A percentile compares a stretch with the other conserved stretches of the same genome.
Evolutionary conservation across 805 yeast species (phyloP).

Genomic region (Suhomyces sp.): DNA sequence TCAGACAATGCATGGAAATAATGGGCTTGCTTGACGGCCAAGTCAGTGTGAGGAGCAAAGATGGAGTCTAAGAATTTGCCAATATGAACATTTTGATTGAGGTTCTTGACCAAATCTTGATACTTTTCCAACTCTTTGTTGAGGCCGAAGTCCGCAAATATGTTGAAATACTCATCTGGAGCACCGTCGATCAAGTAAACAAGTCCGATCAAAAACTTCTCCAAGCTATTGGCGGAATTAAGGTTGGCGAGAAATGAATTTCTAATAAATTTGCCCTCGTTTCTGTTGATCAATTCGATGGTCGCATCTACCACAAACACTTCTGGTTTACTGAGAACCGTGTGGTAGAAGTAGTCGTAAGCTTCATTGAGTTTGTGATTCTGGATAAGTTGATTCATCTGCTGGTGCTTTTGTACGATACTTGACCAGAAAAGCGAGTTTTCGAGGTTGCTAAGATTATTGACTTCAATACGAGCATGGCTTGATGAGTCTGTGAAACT

Average conservation of each 20-base stretch:
- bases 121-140: conserved; percentile 12
- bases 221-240: conserved; percentile 15
- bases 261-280: conserved; percentile 42
- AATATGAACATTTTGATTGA: conserved; percentile 5
- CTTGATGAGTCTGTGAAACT: conserved; percentile 16
- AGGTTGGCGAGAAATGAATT: conserved; percentile 28
- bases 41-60: conserved; percentile 13
- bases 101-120: neutral
- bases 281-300: conserved; percentile 26
- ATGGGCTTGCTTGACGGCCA: conserved; percentile 16
- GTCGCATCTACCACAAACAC: conserved; percentile 37
- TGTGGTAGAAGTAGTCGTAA: conserved; percentile 24
- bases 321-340: conserved; percentile 16
- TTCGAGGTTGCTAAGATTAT: conserved; percentile 16
- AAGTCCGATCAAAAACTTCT: conserved; percentile 33
- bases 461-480: conserved; percentile 13
- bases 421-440: conserved; percentile 32
- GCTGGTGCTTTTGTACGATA: conserved; percentile 18
- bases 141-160: conserved; percentile 21
- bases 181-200: conserved; percentile 30
- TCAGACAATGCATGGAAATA: conserved; percentile 32
- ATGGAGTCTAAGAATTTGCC: conserved; percentile 21
- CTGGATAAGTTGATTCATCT: conserved; percentile 17
- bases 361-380: conserved; percentile 20
- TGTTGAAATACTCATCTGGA: conserved; percentile 18